These are phyloP conservation scores for Chalara sp. DNA, from an alignment of 2,329 filamentous ascomycete genomes.

Conservation along the genomic window DNA sequence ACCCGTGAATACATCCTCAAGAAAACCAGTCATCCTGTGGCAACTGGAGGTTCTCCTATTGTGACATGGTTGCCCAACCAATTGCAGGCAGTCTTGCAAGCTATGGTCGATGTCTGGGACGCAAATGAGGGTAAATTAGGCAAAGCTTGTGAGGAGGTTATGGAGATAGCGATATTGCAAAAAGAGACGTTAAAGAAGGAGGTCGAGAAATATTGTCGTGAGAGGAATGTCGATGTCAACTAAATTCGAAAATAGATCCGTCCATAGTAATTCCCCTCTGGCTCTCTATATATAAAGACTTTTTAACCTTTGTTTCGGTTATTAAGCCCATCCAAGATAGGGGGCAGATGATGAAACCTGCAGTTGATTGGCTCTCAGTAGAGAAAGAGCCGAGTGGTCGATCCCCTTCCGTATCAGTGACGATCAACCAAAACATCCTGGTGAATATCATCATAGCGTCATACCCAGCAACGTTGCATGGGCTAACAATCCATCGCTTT, in stretches of 20 bases:
- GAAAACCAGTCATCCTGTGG: conserved; percentile 67
- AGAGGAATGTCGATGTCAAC: conserved; percentile 38
- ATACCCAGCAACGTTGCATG: no score
- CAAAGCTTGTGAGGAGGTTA: conserved; percentile 48
- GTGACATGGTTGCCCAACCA: conserved; percentile 83
- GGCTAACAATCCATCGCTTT: no score
- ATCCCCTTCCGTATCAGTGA: no score
- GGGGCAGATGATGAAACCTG: neutral
- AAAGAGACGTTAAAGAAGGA: conserved; percentile 62
- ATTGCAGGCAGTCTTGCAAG: conserved; percentile 63
- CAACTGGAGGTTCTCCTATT: conserved; percentile 75
- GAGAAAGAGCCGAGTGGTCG: no score
- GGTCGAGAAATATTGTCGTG: conserved; percentile 66
- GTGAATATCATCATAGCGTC: no score
- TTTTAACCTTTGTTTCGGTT: no score
- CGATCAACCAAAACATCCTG: no score
- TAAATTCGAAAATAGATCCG: neutral
- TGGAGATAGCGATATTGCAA: conserved; percentile 60
- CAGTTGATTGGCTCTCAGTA: neutral
- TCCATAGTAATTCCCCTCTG: no score
- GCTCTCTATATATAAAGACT: no score
- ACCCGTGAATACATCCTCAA: conserved; percentile 80
- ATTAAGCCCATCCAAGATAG: no score
- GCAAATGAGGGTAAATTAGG: conserved; percentile 20
- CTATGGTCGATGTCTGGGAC: conserved; percentile 57